Base-by-base conservation (phyloP, 495 filamentous ascomycete species). In the Stereocaulon alpinum region DNA sequence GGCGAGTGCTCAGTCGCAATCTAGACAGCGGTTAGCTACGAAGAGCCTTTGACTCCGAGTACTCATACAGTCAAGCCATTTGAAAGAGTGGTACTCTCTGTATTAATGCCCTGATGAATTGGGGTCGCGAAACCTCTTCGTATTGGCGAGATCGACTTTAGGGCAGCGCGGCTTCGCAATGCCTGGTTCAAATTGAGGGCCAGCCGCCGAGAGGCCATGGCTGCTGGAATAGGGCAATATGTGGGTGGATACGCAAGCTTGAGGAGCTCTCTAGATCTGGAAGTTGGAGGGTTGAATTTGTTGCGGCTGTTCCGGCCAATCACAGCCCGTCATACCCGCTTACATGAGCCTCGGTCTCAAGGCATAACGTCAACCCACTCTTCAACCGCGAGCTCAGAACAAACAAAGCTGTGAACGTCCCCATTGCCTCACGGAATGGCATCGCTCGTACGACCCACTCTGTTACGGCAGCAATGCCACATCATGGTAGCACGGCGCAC, bases 1-100 rank as follows among this genome's bases (percentile, higher is more conserved):
- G 93, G 93, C 53, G 93, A 96, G 77, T 96, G 87, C 70, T 98
- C 93, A 67, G 93, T 94, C 61, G 93, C 92, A 71, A 97, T 89
- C 94, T 97, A 73, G 52, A 58, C 20, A 58, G 30, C 64, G 24
- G 58, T 80, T 62, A 71, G 82, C 74, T 64, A 78, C 64, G 30
- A 49, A 34, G 57, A 55, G 22, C 11, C 53, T 52, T 55, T 29
- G 37, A 11, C 4, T 20, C 12, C 1, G 24, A 29, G 51, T 61
- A 10, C 29, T 62, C 87, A 70, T 85, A 97, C 93, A 59, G 93
- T 98, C 73, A 98, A 81, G 67, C 93, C 93, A 81, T 97, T 98
- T 73, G 85, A 88, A 69, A 99, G 79, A 30, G 93, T 99, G 40
- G 93, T 99, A 67, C 85, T 89, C 79, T 96, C 84, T 63, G 91